Percentiles rank a stretch among this genome's conserved stretches.
These are phyloP conservation scores for Globisporangium lucens DNA, from an alignment of 352 stramenopile genomes.

Conservation along the genomic window DNA sequence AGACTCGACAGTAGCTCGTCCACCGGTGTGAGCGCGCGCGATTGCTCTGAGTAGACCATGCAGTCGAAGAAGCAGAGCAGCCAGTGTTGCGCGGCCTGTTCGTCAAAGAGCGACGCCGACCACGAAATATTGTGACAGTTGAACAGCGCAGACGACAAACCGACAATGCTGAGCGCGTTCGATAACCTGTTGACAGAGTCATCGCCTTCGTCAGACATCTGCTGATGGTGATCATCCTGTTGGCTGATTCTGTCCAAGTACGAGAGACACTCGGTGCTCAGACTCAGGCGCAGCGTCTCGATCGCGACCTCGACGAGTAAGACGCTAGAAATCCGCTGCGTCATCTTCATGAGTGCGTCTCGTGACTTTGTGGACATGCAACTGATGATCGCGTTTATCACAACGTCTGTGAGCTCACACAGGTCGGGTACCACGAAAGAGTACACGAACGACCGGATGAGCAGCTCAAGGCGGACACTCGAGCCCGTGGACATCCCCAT, in stretches of 20 bases:
- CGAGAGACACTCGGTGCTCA: constrained; percentile 32
- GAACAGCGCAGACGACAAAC: constrained; percentile 10
- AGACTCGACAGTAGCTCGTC: constrained; percentile 23
- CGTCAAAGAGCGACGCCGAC: constrained; percentile 19
- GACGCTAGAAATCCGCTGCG: constrained; percentile 22
- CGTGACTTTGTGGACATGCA: constrained; percentile 32
- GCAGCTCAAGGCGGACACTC: constrained; percentile 19
- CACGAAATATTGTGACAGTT: constrained; percentile 12
- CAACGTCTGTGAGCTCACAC: constrained; percentile 19
- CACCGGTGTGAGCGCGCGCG: constrained; percentile 23
- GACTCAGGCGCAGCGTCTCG: constrained; percentile 19
- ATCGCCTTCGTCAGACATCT: constrained; percentile 9
- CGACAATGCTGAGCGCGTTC: constrained; percentile 19
- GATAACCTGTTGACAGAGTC: constrained; percentile 13
- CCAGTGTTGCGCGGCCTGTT: constrained; percentile 16
- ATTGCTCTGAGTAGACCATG: constrained; percentile 24
- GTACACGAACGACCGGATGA: constrained; percentile 16
- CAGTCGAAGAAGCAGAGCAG: constrained; percentile 22
- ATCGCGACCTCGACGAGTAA: constrained; percentile 25
- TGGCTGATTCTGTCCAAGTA: constrained; percentile 11
- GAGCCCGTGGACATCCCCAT: neutral
- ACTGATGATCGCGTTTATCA: constrained; percentile 38
- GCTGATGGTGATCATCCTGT: constrained; percentile 18
- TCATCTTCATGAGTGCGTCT: constrained; percentile 26
- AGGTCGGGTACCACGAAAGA: constrained; percentile 15